A percentile compares a stretch with the other conserved stretches of the same genome.
Conservation (phyloP, 495 filamentous ascomycete species). For the Hypoxylon fragiforme region DNA sequence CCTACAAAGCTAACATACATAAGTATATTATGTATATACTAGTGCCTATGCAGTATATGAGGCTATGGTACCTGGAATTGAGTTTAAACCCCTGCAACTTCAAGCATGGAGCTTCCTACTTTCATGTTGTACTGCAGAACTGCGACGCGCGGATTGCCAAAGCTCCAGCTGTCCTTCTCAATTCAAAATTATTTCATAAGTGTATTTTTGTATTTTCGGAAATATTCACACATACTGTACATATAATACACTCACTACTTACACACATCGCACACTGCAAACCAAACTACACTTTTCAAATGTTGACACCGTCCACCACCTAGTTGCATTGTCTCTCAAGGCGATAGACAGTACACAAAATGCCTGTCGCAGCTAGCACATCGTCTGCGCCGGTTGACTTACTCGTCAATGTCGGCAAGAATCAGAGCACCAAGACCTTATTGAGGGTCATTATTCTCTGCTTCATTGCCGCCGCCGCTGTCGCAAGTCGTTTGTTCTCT, state of each 20-base stretch:
- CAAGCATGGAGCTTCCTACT: too few species aligned
- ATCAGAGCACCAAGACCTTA: constrained; percentile 76
- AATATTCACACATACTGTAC: neutral
- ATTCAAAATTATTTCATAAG: neutral
- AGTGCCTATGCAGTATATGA: neutral
- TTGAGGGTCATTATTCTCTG: constrained; percentile 89
- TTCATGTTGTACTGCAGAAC: too few species aligned
- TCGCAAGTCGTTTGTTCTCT: constrained; percentile 94
- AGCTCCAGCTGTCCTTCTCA: constrained; percentile 39
- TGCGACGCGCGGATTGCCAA: constrained; percentile 28
- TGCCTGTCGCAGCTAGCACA: constrained; percentile 32
- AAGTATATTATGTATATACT: neutral
- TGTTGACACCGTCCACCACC: constrained; percentile 32
- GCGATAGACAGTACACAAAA: constrained; percentile 21
- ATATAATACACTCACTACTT: too few species aligned
- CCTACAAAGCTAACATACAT: neutral
- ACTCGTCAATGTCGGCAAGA: constrained; percentile 49
- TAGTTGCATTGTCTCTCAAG: constrained; percentile 35
- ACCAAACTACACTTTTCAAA: too few species aligned
- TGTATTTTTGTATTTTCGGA: too few species aligned
- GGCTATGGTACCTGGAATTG: too few species aligned
- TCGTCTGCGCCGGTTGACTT: constrained; percentile 35
- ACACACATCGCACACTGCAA: too few species aligned
- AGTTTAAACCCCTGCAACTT: too few species aligned
- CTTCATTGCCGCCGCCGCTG: constrained; percentile 88